Percentiles rank a stretch among this genome's conserved stretches.
These are phyloP conservation scores for Astragalus glycyphyllos DNA, from an alignment of 306 rosid species.

Conservation along the genomic window DNA sequence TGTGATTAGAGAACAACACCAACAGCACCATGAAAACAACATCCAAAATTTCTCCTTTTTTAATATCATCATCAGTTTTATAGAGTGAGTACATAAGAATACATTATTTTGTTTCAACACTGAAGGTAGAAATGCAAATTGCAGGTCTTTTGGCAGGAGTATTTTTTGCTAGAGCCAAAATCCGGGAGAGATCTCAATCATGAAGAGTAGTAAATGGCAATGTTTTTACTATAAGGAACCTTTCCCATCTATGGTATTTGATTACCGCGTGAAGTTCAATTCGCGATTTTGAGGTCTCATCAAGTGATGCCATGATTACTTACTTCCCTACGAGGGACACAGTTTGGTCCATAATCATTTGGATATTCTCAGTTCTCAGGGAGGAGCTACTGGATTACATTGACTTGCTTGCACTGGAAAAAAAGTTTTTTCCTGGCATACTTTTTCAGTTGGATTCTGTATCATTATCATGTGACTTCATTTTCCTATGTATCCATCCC, in stretches of 20 bases:
- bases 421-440: conserved; percentile 19
- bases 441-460: conserved; percentile 14
- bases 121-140: conserved; percentile 39
- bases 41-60: too few species aligned
- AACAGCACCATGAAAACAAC: too few species aligned
- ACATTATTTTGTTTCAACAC: conserved; percentile 31
- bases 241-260: conserved; percentile 29
- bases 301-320: conserved; percentile 28
- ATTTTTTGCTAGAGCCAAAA: conserved; percentile 92
- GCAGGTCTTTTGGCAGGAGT: conserved; percentile 96
- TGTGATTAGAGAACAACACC: too few species aligned
- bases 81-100: background rate
- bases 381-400: conserved; percentile 33
- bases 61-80: too few species aligned
- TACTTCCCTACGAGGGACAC: conserved; percentile 24
- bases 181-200: conserved; percentile 72
- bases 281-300: conserved; percentile 29
- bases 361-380: conserved; percentile 13
- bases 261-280: conserved; percentile 42
- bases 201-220: conserved; percentile 32
- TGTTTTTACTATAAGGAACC: conserved; percentile 19
- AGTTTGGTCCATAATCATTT: conserved; percentile 27
- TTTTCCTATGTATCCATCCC: conserved; percentile 30
- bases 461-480: conserved; percentile 21
- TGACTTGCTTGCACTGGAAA: background rate